Percentiles rank a stretch among this genome's conserved stretches.
Conservation (phyloP, 2,329 filamentous ascomycete species). For the Endocalyx cinctus region DNA sequence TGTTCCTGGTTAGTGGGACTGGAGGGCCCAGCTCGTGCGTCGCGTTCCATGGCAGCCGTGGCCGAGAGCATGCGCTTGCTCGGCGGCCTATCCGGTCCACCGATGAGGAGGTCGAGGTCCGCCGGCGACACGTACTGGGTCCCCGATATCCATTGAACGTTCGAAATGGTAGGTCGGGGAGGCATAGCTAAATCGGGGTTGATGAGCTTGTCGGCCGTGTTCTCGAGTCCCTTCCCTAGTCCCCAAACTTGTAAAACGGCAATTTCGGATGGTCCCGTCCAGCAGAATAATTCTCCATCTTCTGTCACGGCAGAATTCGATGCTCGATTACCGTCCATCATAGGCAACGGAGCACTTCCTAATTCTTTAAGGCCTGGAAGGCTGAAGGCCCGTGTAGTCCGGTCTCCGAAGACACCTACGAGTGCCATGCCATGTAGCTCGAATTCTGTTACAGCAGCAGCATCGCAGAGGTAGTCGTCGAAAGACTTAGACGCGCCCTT, state of each 20-base stretch:
- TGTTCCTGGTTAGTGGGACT: constrained; percentile 33
- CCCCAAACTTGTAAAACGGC: constrained; percentile 84
- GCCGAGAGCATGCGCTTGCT: constrained; percentile 86
- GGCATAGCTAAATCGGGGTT: constrained; percentile 73
- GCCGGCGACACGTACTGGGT: constrained; percentile 84
- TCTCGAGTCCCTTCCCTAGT: constrained; percentile 59
- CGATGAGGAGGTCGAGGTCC: constrained; percentile 87
- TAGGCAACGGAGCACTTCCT: constrained; percentile 59
- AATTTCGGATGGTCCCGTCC: constrained; percentile 84
- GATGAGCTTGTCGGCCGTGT: constrained; percentile 66
- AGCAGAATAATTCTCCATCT: constrained; percentile 79
- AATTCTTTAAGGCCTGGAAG: constrained; percentile 89
- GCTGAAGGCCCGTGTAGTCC: constrained; percentile 72
- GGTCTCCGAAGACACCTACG: constrained; percentile 80
- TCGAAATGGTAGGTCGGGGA: constrained; percentile 85
- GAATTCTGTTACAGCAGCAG: constrained; percentile 71
- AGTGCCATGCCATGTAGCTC: constrained; percentile 74
- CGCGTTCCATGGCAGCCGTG: constrained; percentile 67
- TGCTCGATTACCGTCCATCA: constrained; percentile 71
- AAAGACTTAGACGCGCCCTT: constrained; percentile 94
- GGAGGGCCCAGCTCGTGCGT: constrained; percentile 36
- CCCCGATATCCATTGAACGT: constrained; percentile 92
- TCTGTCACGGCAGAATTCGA: constrained; percentile 65
- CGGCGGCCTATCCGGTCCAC: constrained; percentile 80
- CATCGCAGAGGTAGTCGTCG: constrained; percentile 76